Base-by-base conservation (phyloP, 306 rosid genomes). In the Erythrophleum fordii region DNA sequence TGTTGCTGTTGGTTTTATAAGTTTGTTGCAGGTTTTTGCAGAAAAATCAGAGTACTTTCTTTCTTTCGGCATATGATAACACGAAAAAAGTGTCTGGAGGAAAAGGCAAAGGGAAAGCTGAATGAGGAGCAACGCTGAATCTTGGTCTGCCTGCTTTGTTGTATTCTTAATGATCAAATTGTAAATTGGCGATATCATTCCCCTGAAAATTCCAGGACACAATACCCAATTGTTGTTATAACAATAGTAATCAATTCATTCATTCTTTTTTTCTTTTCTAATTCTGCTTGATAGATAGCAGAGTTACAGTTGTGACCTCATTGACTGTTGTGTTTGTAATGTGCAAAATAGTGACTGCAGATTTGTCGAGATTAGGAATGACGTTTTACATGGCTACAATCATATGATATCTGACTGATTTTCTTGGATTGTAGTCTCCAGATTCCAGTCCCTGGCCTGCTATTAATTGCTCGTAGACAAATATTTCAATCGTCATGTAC, bases 11-110 rank as follows among this genome's bases (percentile, higher is more conserved):
- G 76, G 28, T 77, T 73, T 80, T 61, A 49, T 77, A 52, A 34
- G 58, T 42, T 37, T 51, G 31, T 58, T 74, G 91, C 90, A 93
- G 99, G 88, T 95, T 88, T 89, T 72, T 95, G 89, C 97, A 89
- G 93, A 93, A 90, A 82, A 89, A 90, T 85, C 98, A 93, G 77
- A 82, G 88, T 76, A 49, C 85, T 10, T 86, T 89, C 90, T 95
- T 91, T 76, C 89, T 91, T 61, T 86, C 96, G 16, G 89, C 92
- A 31, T 90, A 95, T 77, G 97, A 89, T 51, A 87, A 79, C 77
- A 5, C 83, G 20, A 87, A 92, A 87, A 87, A 92, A 87, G 86
- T 83, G 45, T 78, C 80, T 6, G 94, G 87, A 75, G 95, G 90
- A 80, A 89, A 89, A 87, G 90, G 93, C 79, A 91, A 88, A 81